Base-by-base conservation (phyloP, 805 yeast genomes). In the Zygotorulaspora sp. region DNA sequence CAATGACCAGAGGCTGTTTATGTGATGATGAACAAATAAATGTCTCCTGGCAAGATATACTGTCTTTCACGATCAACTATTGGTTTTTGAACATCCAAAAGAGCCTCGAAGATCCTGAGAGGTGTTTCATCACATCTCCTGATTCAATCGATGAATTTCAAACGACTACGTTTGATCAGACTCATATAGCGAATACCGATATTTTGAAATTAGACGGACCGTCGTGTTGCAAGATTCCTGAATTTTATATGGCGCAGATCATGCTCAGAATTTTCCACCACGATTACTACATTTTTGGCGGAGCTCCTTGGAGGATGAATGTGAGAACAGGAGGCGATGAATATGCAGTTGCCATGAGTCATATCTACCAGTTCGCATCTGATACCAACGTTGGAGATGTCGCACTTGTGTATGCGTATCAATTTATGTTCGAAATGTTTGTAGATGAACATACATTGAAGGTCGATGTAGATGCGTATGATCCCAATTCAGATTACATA, bases 221-320 rank as follows among this genome's bases (percentile, higher is more conserved):
- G 7, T 10, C 18, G 9, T 68, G 78, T 32, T 80, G 85, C 57
- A 77, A 76, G 44, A 71, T 77, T 41, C 80, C 86, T 0, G 74
- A 79, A 36, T 82, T 77, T 58, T 89, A 85, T 53, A 68, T 83
- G 64, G 77, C 85, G 1, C 89, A 83, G 53, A 75, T 83, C 11
- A 74, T 78, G 30, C 72, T 85, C 55, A 75, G 84, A 35, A 72
- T 82, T 19, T 79, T 83, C 39, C 86, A 83, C 45, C 80, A 83
- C 58, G 95, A 86, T 58, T 76, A 83, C 40, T 83, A 83, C 37
- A 79, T 83, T 4, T 80, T 69, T 57, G 80, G 89, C 2, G 96
- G 96, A 1, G 83, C 87, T 6, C 92, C 92, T 1, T 76, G 82
- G 63, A 73, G 88, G 50, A 79, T 83, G 80, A 83, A 76, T 50